Evolutionary conservation across 805 yeast species (phyloP), one percentile per base, ranked within the genome.

Genomic region (Ogataea neopini): DNA sequence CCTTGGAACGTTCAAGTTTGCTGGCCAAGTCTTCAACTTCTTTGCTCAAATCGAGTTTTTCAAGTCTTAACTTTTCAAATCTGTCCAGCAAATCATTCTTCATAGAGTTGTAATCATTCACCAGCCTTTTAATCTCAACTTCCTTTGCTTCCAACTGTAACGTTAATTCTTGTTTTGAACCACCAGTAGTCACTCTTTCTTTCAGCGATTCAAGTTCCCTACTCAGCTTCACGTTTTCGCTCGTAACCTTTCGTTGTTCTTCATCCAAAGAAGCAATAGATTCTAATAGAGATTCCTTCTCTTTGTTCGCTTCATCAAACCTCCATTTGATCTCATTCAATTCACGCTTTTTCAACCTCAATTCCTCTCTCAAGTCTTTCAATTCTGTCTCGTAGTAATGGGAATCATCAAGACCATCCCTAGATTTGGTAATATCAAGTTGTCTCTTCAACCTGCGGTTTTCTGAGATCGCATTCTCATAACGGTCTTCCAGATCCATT

Each of bases 381-480:
- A 61, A 48, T 5, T 51, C 52, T 6, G 49, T 40, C 18, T 51
- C 54, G 11, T 36, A 6, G 17, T 41, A 29, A n/a, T 42, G 40
- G n/a, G 46, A 11, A n/a, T 23, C 32, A 10, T 48, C 47, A 9
- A 38, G 14, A 5, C 17, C 11, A 2, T 44, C 45, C 3, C 23
- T 18, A 2, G 35, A 33, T 6, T 39, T 43, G 4, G 40, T 13
- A 14, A 45, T 54, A 42, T 70, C 69, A 45, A 68, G 60, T 22
- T 67, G 71, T 6, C 63, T 65, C 48, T 66, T 68, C 35, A 69
- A 37, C 17, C 64, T 64, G 11, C 68, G 70, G 35, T 69, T 60
- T 22, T 78, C 82, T 18, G 63, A 55, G 45, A 67, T 66, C 17
- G 72, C 49, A 18, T 67, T 51, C 28, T 69, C 68, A 29, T 72